Base-by-base conservation (phyloP, 2,329 filamentous ascomycete species). In the Aspergillus cejpii region DNA sequence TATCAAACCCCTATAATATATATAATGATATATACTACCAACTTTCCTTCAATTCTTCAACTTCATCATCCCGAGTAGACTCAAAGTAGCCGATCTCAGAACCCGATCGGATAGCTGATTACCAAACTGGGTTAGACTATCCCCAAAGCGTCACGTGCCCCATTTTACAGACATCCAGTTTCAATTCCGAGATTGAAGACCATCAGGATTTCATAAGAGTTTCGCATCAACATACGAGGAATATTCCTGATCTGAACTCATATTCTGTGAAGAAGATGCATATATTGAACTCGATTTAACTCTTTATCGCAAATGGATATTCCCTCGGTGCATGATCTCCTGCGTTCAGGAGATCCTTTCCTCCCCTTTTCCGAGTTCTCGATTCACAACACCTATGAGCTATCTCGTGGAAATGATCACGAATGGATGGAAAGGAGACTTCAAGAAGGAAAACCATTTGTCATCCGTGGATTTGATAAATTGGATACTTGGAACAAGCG, bases 381-480 rank as follows among this genome's bases (percentile, higher is more conserved):
- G 39, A 37, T 50, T 12, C 37, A 48, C n/a, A 28, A 38, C 31
- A 41, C 50, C 17, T 27, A 26, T 6, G 39, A 41, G 12, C 41
- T 47, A 20, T 28, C 40, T 26, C 23, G 41, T 5, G 34, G 43
- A n/a, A 29, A 46, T 12, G 23, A 31, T n/a, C 29, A 52, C 17
- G 51, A 52, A 23, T 65, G 62, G 62, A 44, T 65, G 20, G 58
- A 60, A 20, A 49, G 44, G 39, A 60, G 56, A 19, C 49, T 66
- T 4, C 56, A 58, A 15, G 47, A 59, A 19, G 64, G 63, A 10
- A 57, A 57, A 26, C 64, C 63, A 5, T 65, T 65, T 47, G 56
- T 65, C 24, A 60, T 66, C 29, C 57, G 57, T 20, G 62, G 64
- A 12, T 65, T 67, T 38, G 53, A 61, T 17, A 58, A 56, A 34